These are phyloP conservation scores for Phaeoacremonium minimum DNA, from an alignment of 2,329 filamentous ascomycete species.

Conservation along the genomic window DNA sequence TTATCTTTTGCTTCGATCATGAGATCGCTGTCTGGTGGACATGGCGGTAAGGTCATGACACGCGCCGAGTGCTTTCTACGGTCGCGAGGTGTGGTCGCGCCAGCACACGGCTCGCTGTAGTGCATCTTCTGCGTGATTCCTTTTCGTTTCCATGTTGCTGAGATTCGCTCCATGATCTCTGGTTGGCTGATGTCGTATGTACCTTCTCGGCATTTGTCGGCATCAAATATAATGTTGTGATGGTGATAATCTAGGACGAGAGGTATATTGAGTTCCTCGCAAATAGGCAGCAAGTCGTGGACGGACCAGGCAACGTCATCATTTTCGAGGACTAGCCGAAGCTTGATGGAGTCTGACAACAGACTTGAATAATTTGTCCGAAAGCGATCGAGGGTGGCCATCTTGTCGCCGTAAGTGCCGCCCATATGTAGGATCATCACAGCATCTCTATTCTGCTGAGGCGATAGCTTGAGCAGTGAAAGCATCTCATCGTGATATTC, in stretches of 20 bases:
- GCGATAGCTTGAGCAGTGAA: constrained; percentile 68
- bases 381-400: constrained; percentile 73
- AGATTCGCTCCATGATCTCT: constrained; percentile 69
- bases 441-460: constrained; percentile 77
- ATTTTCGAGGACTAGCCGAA: constrained; percentile 83
- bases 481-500: constrained; percentile 88
- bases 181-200: constrained; percentile 69
- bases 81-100: constrained; percentile 74
- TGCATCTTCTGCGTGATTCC: constrained; percentile 93
- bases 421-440: constrained; percentile 96
- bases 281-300: constrained; percentile 83
- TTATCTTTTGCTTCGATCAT: constrained; percentile 99
- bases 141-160: constrained; percentile 79
- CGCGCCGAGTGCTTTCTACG: constrained; percentile 81
- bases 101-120: constrained; percentile 76
- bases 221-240: constrained; percentile 88
- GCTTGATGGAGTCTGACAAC: constrained; percentile 66
- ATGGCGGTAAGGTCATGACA: constrained; percentile 77
- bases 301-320: constrained; percentile 93
- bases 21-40: constrained; percentile 79
- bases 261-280: constrained; percentile 91
- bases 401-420: constrained; percentile 83
- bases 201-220: constrained; percentile 69
- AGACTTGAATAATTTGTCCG: constrained; percentile 66
- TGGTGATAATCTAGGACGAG: constrained; percentile 92